Evolutionary conservation across 164 flowering plant species (phyloP), one percentile per base, ranked within the genome.

Genomic region (Hamamelis virginiana): DNA sequence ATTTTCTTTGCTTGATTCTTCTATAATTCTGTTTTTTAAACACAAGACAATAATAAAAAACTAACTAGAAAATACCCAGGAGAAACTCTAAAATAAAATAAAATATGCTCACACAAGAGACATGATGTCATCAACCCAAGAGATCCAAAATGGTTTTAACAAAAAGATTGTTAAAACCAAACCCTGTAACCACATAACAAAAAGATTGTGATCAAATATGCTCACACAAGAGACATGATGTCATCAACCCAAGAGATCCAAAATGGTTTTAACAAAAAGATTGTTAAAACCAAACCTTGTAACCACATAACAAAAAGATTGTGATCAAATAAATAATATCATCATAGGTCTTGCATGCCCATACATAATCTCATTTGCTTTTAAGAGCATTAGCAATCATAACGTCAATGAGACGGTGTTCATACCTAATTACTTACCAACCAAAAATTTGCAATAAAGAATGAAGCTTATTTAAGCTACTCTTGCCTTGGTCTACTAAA

Each of bases 321-420:
- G 25, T 50, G 13, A 59, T 22, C 23, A 59, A 61, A 62, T 27
- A n/a, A 55, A 69, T 6, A 33, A 51, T 18, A 51, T 51, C 98
- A 79, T 94, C 98, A 77, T 94, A 94, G 75, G 90, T 94, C 80
- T 94, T 94, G 85, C 98, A 94, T 27, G 98, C 96, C 98, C 98
- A 94, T 16, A 94, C 98, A 79, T 94, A 94, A 69, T 91, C 98
- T 38, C 98, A 97, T 44, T 90, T 97, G 55, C 98, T 94, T 84
- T 94, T 94, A 23, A 94, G 84, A 46, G 97, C 96, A 81, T 94
- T 91, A 23, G 98, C 98, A 72, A 94, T 97, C 98, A 94, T 94
- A 77, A 91, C 98, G 78, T 94, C 98, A 74, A 94, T 94, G 59
- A 94, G 91, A 56, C 98, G 91, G 78, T 94, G 98, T 59, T 94